Evolutionary conservation across 495 filamentous ascomycete species (phyloP), one percentile per base, ranked within the genome.

Genomic region (Hyaloscypha hepaticicola): DNA sequence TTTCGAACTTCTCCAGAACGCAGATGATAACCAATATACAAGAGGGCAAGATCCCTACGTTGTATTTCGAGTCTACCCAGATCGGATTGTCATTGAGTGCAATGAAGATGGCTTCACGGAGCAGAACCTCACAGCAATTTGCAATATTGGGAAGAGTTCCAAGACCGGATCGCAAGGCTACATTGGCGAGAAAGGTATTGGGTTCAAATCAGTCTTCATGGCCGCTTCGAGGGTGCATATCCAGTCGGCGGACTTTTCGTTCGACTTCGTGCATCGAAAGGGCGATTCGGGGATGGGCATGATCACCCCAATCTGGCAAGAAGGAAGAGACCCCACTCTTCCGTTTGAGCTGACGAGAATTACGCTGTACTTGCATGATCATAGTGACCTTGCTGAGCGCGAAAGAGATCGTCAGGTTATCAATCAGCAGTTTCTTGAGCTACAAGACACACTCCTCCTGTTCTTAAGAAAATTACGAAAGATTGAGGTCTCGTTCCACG

Each of bases 141-240:
- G 76, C 62, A 49, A 52, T 24, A 70, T 76, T 34, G 73, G 74
- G 5, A 26, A 76, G 38, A 79, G 77, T 66, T 72, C 75, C n/a
- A 80, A 80, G 59, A 48, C 65, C 0, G 62, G 24, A 27, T 14
- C 57, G 2, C 65, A 67, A 22, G 69, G 70, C 3, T 77, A 77
- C 60, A 77, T 76, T 60, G 80, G 79, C 19, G 79, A 79, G 55
- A 82, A 82, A 55, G 78, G 77, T 12, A 78, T 80, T 45, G 79
- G 80, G 0, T 82, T 81, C 70, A 81, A 81, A 60, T 80, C 77
- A 1, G 76, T 82, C 3, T 82, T 81, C 68, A 78, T 72, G 51
- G 74, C 74, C 3, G 76, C 79, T 3, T 66, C 68, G 41, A 75
- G 74, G 34, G 79, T 78, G 0, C 71, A 73, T 21, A 75, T 81